Conservation (phyloP, 805 yeast species). For the Wickerhamomyces tratensis region DNA sequence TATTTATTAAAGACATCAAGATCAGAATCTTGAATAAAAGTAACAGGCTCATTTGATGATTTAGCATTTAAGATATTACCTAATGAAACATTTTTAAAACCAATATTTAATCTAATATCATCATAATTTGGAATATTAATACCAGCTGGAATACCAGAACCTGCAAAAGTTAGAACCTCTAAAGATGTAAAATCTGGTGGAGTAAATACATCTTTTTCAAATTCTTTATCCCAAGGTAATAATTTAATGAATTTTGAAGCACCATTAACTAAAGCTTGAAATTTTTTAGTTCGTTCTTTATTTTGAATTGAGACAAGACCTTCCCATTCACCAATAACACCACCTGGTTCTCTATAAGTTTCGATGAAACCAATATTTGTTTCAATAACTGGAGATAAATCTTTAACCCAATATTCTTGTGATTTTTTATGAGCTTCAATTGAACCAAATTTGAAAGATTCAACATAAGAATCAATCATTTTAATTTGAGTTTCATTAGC, state of each 20-base stretch:
- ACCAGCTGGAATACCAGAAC: slow-evolving; percentile 89
- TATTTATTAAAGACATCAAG: slow-evolving; percentile 56
- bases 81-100: slow-evolving; percentile 83
- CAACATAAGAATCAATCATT: slow-evolving; percentile 58
- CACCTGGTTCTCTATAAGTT: slow-evolving; percentile 87
- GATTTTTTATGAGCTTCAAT: slow-evolving; percentile 80
- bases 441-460: slow-evolving; percentile 71
- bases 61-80: slow-evolving; percentile 79
- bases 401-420: slow-evolving; percentile 83
- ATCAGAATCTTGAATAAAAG: slow-evolving; percentile 48
- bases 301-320: slow-evolving; percentile 86
- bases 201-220: slow-evolving; percentile 76
- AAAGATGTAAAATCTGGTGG: slow-evolving; percentile 91
- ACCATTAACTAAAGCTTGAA: slow-evolving; percentile 53
- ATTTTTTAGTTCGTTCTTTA: slow-evolving; percentile 76
- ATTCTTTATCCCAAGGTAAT: slow-evolving; percentile 71
- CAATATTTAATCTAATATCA: slow-evolving; percentile 73
- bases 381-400: slow-evolving; percentile 67
- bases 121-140: slow-evolving; percentile 90
- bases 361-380: slow-evolving; percentile 87
- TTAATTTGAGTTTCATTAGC: slow-evolving; percentile 65
- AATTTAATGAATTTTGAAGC: slow-evolving; percentile 56
- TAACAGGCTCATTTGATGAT: slow-evolving; percentile 56
- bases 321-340: slow-evolving; percentile 92
- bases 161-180: slow-evolving; percentile 84